phyloP scores from a whole-genome alignment of 306 rosid genomes.

The Cajanus cajan region DNA sequence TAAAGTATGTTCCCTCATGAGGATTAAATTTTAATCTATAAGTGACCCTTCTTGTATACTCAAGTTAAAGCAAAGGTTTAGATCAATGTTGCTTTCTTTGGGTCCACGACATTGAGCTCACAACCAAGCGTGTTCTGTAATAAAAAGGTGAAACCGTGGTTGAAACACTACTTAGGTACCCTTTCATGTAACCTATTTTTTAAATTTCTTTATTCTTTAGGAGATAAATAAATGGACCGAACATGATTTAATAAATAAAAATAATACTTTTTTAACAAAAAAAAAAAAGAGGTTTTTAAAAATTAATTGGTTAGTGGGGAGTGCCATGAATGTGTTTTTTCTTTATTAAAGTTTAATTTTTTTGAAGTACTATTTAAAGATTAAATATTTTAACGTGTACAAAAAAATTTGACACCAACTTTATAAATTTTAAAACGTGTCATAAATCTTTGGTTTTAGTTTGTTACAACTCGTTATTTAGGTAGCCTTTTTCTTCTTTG shows the following conservation, averaged over 20 bases:
- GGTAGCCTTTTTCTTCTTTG: too few relatives aligned
- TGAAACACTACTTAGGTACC: background rate
- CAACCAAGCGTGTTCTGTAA: background rate
- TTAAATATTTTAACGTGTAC: background rate
- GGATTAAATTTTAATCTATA: background rate
- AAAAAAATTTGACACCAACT: too few relatives aligned
- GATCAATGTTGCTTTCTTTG: slow-evolving; percentile 9
- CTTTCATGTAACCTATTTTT: background rate
- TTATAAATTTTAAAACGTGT: too few relatives aligned
- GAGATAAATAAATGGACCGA: background rate
- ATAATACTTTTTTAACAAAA: background rate
- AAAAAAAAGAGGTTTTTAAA: background rate
- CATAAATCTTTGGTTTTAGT: too few relatives aligned
- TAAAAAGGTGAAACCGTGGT: background rate
- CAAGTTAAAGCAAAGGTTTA: background rate
- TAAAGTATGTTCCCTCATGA: background rate
- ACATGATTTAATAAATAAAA: background rate
- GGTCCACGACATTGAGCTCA: background rate
- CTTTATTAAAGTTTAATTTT: background rate
- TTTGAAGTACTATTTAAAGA: background rate
- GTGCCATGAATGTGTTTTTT: background rate
- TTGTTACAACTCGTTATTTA: too few relatives aligned
- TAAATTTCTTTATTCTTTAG: background rate
- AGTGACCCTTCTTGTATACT: background rate
- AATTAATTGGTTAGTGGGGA: background rate